Conservation (phyloP, 106 monocot species). For the Alisma plantagoaquatica region DNA sequence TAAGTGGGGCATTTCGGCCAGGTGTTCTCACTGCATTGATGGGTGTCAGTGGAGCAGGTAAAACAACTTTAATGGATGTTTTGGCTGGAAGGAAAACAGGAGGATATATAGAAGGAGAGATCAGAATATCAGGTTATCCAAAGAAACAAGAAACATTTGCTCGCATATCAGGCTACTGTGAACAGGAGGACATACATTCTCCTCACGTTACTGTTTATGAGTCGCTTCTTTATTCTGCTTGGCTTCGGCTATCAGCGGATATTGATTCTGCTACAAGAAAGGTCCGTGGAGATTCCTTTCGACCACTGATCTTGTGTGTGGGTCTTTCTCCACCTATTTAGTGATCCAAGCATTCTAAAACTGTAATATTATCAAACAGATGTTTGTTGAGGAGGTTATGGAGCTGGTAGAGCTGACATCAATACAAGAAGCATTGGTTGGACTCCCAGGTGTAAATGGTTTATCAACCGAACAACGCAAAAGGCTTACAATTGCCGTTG, state of each 20-base stretch:
- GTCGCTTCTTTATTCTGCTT: constrained; percentile 69
- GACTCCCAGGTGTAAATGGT: constrained; percentile 74
- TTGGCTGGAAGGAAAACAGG: constrained; percentile 86
- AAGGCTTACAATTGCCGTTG: constrained; percentile 80
- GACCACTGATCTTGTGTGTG: too few relatives aligned
- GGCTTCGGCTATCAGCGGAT: constrained; percentile 63
- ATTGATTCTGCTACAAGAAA: constrained; percentile 44
- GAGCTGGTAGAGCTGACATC: constrained; percentile 73
- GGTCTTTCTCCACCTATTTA: too few relatives aligned
- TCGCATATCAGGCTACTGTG: constrained; percentile 81
- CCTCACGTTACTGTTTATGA: constrained; percentile 81
- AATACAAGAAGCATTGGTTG: constrained; percentile 55
- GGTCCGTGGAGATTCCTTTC: constrained; percentile 20
- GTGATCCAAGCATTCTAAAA: too few relatives aligned
- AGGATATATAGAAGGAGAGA: constrained; percentile 73
- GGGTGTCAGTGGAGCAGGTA: constrained; percentile 91
- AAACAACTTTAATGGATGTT: constrained; percentile 90
- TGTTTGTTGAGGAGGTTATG: constrained; percentile 85
- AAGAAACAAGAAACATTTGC: constrained; percentile 93
- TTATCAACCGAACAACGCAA: constrained; percentile 86
- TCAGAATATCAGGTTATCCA: constrained; percentile 62
- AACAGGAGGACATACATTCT: constrained; percentile 87
- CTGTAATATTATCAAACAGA: constrained; percentile 23
- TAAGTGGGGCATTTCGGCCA: constrained; percentile 76
- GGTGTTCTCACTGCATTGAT: constrained; percentile 84